Conservation (phyloP, 441 rosid genomes). For the Populus trichocarpa region DNA sequence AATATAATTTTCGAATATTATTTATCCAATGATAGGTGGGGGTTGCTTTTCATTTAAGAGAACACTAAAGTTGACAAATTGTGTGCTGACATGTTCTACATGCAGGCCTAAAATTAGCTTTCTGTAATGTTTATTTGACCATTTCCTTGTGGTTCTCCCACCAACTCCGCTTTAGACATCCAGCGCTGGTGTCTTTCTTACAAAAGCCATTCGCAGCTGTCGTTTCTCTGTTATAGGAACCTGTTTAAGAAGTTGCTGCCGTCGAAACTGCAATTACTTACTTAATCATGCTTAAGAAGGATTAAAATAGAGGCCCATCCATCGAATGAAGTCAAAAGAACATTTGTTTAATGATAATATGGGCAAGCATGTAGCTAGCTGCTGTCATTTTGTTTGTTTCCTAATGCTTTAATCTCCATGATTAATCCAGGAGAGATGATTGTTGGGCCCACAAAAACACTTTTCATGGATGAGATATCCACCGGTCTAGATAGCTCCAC, state of each 20-base stretch:
- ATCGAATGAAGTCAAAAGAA: neutral
- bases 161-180: neutral
- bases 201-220: no score
- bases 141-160: neutral
- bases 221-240: no score
- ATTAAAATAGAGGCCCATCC: no score
- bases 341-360: no score
- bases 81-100: neutral
- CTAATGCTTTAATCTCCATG: neutral
- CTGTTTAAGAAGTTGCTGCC: neutral
- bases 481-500: conserved; percentile 97
- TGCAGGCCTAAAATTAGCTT: neutral
- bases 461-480: conserved; percentile 96
- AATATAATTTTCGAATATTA: no score
- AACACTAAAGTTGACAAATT: neutral
- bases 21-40: no score
- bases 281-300: neutral
- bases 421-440: conserved; percentile 75
- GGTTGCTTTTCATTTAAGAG: no score
- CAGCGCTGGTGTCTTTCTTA: no score
- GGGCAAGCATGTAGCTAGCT: no score
- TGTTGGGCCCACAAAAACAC: conserved; percentile 86
- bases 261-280: no score
- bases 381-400: neutral
- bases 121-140: neutral